These are phyloP conservation scores for Metroxylon sagu DNA, from an alignment of 176 grass and related monocot genomes.

Conservation along the genomic window DNA sequence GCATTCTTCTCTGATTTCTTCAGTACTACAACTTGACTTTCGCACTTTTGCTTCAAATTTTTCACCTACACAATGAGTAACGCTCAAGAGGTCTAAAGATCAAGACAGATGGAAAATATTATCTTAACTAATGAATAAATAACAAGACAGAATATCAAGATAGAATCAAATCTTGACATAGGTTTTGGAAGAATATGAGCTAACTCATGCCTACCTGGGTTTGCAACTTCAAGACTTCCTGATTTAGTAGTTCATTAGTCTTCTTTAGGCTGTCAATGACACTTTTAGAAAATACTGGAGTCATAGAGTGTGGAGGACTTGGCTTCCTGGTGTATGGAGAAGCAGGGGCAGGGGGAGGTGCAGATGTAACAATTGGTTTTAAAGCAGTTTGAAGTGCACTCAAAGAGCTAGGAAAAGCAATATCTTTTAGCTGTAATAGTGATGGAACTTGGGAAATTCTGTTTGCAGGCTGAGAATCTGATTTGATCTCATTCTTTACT, in stretches of 20 bases:
- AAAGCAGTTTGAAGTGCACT: constrained; percentile 44
- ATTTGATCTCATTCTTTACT: constrained; percentile 52
- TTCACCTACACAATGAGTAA: constrained; percentile 21
- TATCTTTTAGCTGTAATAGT: constrained; percentile 44
- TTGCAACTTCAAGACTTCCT: constrained; percentile 66
- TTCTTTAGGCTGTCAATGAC: constrained; percentile 52
- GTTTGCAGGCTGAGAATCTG: constrained; percentile 39
- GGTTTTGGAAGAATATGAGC: too few species aligned
- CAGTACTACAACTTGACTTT: constrained; percentile 47
- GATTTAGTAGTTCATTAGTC: constrained; percentile 48
- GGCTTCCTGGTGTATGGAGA: constrained; percentile 36
- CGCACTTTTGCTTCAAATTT: constrained; percentile 58
- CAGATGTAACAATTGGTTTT: constrained; percentile 56
- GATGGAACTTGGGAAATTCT: constrained; percentile 57
- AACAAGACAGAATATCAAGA: neutral
- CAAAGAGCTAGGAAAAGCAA: constrained; percentile 47
- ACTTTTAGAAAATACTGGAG: constrained; percentile 35
- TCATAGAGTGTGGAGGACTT: constrained; percentile 28
- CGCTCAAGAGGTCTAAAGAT: too few species aligned
- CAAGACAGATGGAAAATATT: neutral
- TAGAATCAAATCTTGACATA: too few species aligned
- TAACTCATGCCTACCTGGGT: constrained; percentile 35
- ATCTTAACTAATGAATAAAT: constrained; percentile 1
- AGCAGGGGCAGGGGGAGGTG: constrained; percentile 36
- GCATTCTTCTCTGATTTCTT: constrained; percentile 41